Base-by-base conservation (phyloP, 176 grass and related monocot genomes). In the Rhynchospora pubera region DNA sequence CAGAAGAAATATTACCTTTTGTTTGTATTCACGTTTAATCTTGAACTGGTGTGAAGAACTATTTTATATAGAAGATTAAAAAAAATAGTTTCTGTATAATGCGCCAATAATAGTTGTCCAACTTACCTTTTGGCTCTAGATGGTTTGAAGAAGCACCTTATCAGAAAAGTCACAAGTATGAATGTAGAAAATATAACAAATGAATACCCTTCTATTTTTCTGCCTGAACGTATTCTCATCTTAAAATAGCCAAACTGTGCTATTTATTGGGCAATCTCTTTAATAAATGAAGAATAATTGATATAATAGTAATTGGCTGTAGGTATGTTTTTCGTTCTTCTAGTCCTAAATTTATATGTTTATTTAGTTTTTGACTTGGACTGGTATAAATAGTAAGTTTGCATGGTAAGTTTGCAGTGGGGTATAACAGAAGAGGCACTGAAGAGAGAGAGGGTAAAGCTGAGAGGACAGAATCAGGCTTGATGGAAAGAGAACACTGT, bases 381-480 rank as follows among this genome's bases (percentile, higher is more conserved):
- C 15, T 62, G 39, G 14, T 80, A 32, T 45, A 7, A 62, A 10
- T 19, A 19, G 10, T 62, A 56, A 62, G 6, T 80, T 78, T 62
- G n/a, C 32, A 22, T 61, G 56, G 16, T 80, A 86, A 98, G 91
- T 98, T 98, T 58, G 96, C 96, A 82, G 96, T 95, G 80, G 92
- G 89, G 15, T 95, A 93, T 86, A 95, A 91, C 82, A 89, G 92
- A 88, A 94, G 96, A 89, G 96, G 96, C 63, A 84, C 88, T 44
- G 89, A 91, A 34, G 92, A 93, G 64, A 91, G 30, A n/a, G 92
- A 89, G 61, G 86, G 75, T 81, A 97, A 94, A 69, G 39, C 65
- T 10, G 80, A 87, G 64, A 95, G 93, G 78, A 84, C 61, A n/a
- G 84, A 89, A 84, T 88, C 83, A 68, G 56, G 70, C 83, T 89